Conservation (phyloP, 2,329 filamentous ascomycete genomes). For the Diplodia mutila region DNA sequence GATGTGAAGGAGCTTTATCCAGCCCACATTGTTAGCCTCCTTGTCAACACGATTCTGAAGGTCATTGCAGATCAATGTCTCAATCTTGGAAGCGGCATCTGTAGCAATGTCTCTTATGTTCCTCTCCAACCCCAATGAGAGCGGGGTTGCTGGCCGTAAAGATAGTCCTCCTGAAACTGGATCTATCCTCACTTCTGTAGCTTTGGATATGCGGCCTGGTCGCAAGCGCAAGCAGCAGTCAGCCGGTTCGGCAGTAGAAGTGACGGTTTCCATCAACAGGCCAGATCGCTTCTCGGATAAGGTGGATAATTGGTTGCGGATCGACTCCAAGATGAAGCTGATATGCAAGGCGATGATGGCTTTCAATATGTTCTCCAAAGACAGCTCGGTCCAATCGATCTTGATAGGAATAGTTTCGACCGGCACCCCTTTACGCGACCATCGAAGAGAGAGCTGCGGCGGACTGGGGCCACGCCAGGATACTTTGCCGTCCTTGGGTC, state of each 20-base stretch:
- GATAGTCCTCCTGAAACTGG: slow-evolving; percentile 77
- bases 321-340: slow-evolving; percentile 69
- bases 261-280: slow-evolving; percentile 61
- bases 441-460: slow-evolving; percentile 64
- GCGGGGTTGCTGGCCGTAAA: slow-evolving; percentile 61
- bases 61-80: slow-evolving; percentile 64
- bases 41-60: slow-evolving; percentile 65
- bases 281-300: slow-evolving; percentile 62
- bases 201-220: slow-evolving; percentile 64
- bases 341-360: slow-evolving; percentile 76
- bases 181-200: slow-evolving; percentile 68
- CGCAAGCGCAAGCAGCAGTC: slow-evolving; percentile 71
- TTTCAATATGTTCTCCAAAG: slow-evolving; percentile 73
- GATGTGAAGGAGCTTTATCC: slow-evolving; percentile 55
- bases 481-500: slow-evolving; percentile 39
- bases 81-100: slow-evolving; percentile 62
- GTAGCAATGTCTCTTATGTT: slow-evolving; percentile 65
- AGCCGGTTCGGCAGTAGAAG: slow-evolving; percentile 65
- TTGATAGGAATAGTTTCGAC: slow-evolving; percentile 68
- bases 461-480: slow-evolving; percentile 41
- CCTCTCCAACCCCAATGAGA: slow-evolving; percentile 58
- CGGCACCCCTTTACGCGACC: slow-evolving; percentile 83
- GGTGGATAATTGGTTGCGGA: slow-evolving; percentile 63
- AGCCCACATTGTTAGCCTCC: slow-evolving; percentile 66
- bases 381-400: slow-evolving; percentile 69